Conservation (phyloP, 2,329 filamentous ascomycete genomes). For the Teratosphaeria epicoccoides region DNA sequence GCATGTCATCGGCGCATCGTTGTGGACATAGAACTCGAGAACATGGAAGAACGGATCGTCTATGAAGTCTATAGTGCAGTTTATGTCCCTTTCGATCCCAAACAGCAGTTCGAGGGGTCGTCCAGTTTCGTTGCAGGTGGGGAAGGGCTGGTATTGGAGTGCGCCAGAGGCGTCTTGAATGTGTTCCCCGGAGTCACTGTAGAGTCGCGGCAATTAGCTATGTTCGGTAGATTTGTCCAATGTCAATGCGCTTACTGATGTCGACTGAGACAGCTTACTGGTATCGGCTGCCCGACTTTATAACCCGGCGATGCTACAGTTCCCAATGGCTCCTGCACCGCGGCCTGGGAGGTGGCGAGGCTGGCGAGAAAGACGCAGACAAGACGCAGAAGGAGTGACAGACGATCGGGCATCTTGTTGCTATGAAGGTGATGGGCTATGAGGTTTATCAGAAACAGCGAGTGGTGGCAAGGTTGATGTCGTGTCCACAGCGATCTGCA, state of each 20-base stretch:
- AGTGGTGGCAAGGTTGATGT: not conserved
- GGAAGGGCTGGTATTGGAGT: constrained; percentile 86
- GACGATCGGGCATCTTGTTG: constrained; percentile 13
- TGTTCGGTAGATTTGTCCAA: not conserved
- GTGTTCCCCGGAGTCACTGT: constrained; percentile 78
- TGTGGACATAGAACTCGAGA: constrained; percentile 95
- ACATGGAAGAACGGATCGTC: constrained; percentile 75
- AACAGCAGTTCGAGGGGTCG: constrained; percentile 76
- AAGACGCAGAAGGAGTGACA: constrained; percentile 20
- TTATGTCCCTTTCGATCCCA: constrained; percentile 67
- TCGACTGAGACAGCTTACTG: constrained; percentile 38
- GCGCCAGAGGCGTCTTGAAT: constrained; percentile 69
- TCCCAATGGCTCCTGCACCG: constrained; percentile 31
- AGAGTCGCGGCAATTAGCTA: not conserved
- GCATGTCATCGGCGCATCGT: constrained; percentile 84
- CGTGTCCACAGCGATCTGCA: not conserved
- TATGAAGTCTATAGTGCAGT: constrained; percentile 71
- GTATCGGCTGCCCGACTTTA: constrained; percentile 39
- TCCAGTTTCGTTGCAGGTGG: constrained; percentile 76
- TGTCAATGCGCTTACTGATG: not conserved
- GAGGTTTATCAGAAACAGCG: not conserved
- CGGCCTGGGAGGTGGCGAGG: constrained; percentile 28
- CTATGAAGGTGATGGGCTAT: not conserved
- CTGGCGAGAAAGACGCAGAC: constrained; percentile 23
- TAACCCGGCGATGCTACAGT: constrained; percentile 31